phyloP scores from a whole-genome alignment of 108 stramenopile genomes.

The Skeletonema tropicum region DNA sequence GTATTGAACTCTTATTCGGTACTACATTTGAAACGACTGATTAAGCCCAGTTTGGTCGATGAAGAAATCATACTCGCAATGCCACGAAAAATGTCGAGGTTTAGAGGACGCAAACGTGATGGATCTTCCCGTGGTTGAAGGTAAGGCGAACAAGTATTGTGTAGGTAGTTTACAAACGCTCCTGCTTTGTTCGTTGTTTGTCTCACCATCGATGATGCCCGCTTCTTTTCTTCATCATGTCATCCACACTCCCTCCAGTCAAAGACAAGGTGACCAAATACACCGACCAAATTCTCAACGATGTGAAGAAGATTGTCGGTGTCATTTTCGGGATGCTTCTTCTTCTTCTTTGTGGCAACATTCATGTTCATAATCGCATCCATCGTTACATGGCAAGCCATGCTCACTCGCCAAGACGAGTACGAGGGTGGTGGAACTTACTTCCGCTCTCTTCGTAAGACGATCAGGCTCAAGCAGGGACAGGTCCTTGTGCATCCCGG shows the following conservation, averaged over 20 bases:
- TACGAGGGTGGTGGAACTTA: no score
- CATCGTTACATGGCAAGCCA: slow-evolving; percentile 43
- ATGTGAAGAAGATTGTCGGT: slow-evolving; percentile 45
- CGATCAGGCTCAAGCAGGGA: slow-evolving; percentile 49
- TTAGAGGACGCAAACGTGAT: no score
- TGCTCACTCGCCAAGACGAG: slow-evolving; percentile 47
- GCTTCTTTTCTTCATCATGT: no score
- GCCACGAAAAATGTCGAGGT: no score
- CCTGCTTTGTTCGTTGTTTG: not conserved
- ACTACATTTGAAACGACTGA: no score
- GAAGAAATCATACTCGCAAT: no score
- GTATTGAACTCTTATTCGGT: no score
- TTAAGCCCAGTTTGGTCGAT: no score
- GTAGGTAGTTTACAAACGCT: no score
- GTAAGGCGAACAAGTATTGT: no score
- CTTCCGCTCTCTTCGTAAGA: slow-evolving; percentile 56
- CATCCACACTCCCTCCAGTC: not conserved
- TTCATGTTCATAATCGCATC: slow-evolving; percentile 13
- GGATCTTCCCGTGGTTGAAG: no score
- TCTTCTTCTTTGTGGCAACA: no score
- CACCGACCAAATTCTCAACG: slow-evolving; percentile 36
- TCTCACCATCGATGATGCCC: not conserved
- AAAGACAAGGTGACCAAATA: slow-evolving; percentile 29
- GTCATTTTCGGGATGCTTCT: slow-evolving; percentile 42
- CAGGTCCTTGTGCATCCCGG: slow-evolving; percentile 58